phyloP scores from a whole-genome alignment of 1,139 yeast species.

The Taphrina communis region DNA sequence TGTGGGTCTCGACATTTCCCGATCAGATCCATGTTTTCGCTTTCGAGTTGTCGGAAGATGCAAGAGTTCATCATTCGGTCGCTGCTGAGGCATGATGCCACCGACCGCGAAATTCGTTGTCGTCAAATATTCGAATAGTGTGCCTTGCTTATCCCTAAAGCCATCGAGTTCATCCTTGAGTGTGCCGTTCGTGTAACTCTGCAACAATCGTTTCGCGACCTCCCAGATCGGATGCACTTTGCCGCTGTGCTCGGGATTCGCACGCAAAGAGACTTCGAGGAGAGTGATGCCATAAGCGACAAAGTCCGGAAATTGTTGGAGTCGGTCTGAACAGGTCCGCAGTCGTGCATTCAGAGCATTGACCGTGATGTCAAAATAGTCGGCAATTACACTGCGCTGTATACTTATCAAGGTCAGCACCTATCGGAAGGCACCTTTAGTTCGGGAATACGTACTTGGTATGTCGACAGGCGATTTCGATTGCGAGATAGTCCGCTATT shows the following conservation, averaged over 20 bases:
- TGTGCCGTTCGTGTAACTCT: conserved; percentile 14
- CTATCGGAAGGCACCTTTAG: background rate
- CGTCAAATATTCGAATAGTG: background rate
- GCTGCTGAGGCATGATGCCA: conserved; percentile 13
- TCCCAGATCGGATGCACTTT: conserved; percentile 31
- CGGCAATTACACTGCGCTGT: conserved; percentile 30
- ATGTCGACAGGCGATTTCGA: conserved; percentile 38
- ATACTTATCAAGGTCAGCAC: conserved; percentile 5
- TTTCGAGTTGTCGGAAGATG: conserved; percentile 12
- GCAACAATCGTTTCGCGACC: conserved; percentile 12
- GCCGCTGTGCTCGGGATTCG: conserved; percentile 7
- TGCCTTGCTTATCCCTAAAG: conserved; percentile 6
- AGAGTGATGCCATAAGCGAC: conserved; percentile 17
- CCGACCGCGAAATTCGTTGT: conserved; percentile 7
- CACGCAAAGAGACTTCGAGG: background rate
- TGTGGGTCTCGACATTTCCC: background rate
- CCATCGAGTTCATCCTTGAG: conserved; percentile 10
- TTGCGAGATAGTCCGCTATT: conserved; percentile 38
- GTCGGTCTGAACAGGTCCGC: conserved; percentile 32
- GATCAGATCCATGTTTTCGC: conserved; percentile 20
- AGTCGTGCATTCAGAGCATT: conserved; percentile 29
- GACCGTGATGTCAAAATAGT: conserved; percentile 31
- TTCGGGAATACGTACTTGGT: conserved; percentile 2
- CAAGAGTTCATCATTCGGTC: conserved; percentile 12
- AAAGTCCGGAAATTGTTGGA: conserved; percentile 25